phyloP scores from a whole-genome alignment of 106 monocot species.

The Ottelia alismoides region DNA sequence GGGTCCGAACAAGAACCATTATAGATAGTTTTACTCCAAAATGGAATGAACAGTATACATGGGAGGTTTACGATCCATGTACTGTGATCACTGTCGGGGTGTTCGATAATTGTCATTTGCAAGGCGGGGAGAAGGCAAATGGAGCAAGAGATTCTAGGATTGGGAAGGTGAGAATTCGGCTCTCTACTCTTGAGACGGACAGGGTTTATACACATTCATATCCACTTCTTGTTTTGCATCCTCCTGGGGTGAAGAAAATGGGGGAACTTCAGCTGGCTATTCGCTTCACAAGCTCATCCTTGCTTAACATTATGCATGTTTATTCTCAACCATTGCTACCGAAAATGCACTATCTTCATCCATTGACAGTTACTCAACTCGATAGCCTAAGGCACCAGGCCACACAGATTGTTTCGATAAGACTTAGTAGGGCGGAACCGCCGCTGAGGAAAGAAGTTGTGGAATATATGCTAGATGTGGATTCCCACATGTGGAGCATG shows the following conservation, averaged over 20 bases:
- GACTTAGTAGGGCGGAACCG: slow-evolving; percentile 6
- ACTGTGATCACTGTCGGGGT: slow-evolving; percentile 20
- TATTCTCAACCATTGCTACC: slow-evolving; percentile 22
- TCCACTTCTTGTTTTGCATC: slow-evolving; percentile 20
- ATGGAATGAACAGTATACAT: slow-evolving; percentile 26
- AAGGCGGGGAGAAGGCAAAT: slow-evolving; percentile 1
- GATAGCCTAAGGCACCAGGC: slow-evolving; percentile 10
- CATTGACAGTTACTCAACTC: slow-evolving; percentile 3
- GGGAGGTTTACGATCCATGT: slow-evolving; percentile 24
- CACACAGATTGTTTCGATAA: slow-evolving; percentile 2
- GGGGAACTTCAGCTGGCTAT: slow-evolving; percentile 23
- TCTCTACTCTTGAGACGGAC: slow-evolving; percentile 20
- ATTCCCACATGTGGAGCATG: slow-evolving; percentile 16
- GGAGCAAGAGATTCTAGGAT: slow-evolving; percentile 10
- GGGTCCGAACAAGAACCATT: slow-evolving; percentile 20
- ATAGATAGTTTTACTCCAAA: slow-evolving; percentile 15
- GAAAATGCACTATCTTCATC: slow-evolving; percentile 12
- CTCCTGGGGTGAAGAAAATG: slow-evolving; percentile 22
- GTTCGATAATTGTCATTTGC: slow-evolving; percentile 17
- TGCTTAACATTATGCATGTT: slow-evolving; percentile 20
- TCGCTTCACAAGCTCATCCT: slow-evolving; percentile 12
- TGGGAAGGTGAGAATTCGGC: slow-evolving; percentile 22
- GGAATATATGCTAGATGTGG: slow-evolving; percentile 13
- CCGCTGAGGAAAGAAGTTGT: slow-evolving; percentile 8
- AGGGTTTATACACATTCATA: slow-evolving; percentile 21